Percentiles rank a stretch among this genome's conserved stretches.
These are phyloP conservation scores for Suillus ampliporus DNA, from an alignment of 768 basidiomycete genomes.

Conservation along the genomic window DNA sequence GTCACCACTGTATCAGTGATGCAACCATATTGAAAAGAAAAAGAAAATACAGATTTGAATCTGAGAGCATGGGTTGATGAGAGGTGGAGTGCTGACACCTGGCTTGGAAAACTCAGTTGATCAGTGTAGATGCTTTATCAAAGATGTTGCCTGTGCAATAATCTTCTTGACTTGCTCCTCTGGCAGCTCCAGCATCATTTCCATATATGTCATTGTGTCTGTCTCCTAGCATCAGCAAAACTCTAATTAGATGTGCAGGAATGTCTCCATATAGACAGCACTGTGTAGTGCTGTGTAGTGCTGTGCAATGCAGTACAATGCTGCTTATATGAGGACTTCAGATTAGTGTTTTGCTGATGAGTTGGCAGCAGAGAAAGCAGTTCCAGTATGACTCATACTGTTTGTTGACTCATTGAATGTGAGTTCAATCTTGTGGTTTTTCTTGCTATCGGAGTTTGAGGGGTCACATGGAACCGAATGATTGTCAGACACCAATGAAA, in stretches of 20 bases:
- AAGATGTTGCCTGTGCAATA: neutral
- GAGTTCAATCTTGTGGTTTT: neutral
- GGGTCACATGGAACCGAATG: neutral
- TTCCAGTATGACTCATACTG: neutral
- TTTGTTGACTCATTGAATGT: neutral
- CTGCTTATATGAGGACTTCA: too few species aligned
- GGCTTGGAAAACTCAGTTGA: neutral
- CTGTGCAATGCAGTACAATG: too few species aligned
- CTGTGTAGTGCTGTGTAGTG: too few species aligned
- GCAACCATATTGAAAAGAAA: neutral
- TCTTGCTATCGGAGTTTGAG: neutral
- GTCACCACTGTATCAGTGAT: too few species aligned
- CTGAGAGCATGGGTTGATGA: neutral
- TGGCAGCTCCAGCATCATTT: neutral
- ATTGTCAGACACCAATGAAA: neutral
- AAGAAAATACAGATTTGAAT: neutral
- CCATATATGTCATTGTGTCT: neutral
- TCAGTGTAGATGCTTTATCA: neutral
- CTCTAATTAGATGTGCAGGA: too few species aligned
- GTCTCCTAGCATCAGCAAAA: too few species aligned
- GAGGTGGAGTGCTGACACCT: neutral
- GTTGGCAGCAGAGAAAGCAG: neutral
- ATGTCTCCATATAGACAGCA: too few species aligned
- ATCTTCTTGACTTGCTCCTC: neutral
- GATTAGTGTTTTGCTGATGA: too few species aligned